Percentiles rank a stretch among this genome's conserved stretches.
Evolutionary conservation across 768 basidiomycete genomes (phyloP).

Genomic region (Mycena vitilis): DNA sequence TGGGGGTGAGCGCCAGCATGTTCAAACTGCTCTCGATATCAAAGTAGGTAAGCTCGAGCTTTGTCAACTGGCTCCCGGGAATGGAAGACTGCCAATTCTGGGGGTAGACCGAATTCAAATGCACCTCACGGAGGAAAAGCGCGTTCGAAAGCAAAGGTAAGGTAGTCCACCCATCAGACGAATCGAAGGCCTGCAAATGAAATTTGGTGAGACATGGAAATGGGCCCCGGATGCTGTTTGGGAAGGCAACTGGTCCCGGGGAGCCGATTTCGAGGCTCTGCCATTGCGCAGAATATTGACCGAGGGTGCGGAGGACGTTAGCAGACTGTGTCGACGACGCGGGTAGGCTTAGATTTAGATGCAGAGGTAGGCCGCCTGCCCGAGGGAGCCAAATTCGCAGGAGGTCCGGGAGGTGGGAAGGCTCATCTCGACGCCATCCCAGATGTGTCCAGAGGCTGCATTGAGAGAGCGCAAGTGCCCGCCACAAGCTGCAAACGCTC

Average conservation of each 20-base stretch:
- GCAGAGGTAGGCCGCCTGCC: background rate
- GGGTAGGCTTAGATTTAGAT: slow-evolving; percentile 1
- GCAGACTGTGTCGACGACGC: background rate
- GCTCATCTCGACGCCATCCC: background rate
- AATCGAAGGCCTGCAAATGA: background rate
- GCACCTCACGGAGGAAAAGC: background rate
- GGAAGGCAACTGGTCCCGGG: slow-evolving; percentile 10
- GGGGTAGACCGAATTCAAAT: background rate
- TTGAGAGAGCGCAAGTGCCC: no score
- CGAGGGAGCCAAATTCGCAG: slow-evolving; percentile 2
- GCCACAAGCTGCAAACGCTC: no score
- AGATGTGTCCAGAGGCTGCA: no score
- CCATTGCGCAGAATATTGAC: slow-evolving; percentile 1
- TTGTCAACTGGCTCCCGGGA: slow-evolving; percentile 10
- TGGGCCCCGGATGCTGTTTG: slow-evolving; percentile 1
- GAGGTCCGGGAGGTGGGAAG: background rate
- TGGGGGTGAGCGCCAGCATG: background rate
- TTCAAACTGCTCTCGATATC: background rate
- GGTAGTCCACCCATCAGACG: background rate
- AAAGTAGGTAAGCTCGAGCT: background rate
- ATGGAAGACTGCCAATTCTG: background rate
- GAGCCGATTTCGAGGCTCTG: background rate
- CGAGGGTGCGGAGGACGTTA: background rate
- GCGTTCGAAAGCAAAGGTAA: background rate
- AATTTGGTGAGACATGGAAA: background rate